Evolutionary conservation across 2,329 filamentous ascomycete genomes (phyloP).

Genomic region (Pyrenochaeta sp.): DNA sequence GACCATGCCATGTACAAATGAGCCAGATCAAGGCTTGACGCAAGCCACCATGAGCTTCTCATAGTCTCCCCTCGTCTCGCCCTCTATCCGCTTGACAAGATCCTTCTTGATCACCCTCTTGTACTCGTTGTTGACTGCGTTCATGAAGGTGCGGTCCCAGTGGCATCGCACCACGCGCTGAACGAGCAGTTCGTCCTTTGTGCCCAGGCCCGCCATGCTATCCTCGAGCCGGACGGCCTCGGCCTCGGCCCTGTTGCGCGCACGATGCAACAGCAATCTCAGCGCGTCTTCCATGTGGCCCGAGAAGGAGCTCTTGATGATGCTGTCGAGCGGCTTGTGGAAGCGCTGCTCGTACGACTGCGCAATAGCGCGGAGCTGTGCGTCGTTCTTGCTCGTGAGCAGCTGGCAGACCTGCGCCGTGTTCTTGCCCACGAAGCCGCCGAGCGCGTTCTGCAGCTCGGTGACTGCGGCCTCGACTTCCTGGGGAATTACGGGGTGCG

Average conservation of each 20-base stretch:
- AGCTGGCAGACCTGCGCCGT: constrained; percentile 81
- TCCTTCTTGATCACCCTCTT: constrained; percentile 72
- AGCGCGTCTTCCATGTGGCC: constrained; percentile 92
- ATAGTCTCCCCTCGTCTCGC: constrained; percentile 88
- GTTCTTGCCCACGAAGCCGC: constrained; percentile 72
- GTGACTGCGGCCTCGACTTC: constrained; percentile 78
- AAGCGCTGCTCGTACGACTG: constrained; percentile 78
- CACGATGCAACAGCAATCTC: constrained; percentile 77
- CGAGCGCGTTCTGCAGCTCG: constrained; percentile 75
- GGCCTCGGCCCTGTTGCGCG: constrained; percentile 80
- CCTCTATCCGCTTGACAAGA: constrained; percentile 73
- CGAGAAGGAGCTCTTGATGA: constrained; percentile 82
- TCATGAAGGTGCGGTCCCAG: constrained; percentile 79
- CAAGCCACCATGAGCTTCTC: constrained; percentile 75
- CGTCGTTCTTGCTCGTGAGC: constrained; percentile 76
- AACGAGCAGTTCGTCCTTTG: constrained; percentile 82
- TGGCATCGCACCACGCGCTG: constrained; percentile 80
- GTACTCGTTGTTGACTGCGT: constrained; percentile 81
- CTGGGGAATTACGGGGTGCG: constrained; percentile 73
- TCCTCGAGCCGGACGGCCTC: constrained; percentile 85
- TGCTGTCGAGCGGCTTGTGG: constrained; percentile 71
- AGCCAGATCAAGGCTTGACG: constrained; percentile 52
- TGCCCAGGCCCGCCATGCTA: constrained; percentile 85
- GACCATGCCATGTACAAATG: too few relatives aligned
- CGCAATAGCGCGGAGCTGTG: constrained; percentile 82